Evolutionary conservation across 108 stramenopile genomes (phyloP), one percentile per base, ranked within the genome.

Genomic region (Skeletonema grethae): DNA sequence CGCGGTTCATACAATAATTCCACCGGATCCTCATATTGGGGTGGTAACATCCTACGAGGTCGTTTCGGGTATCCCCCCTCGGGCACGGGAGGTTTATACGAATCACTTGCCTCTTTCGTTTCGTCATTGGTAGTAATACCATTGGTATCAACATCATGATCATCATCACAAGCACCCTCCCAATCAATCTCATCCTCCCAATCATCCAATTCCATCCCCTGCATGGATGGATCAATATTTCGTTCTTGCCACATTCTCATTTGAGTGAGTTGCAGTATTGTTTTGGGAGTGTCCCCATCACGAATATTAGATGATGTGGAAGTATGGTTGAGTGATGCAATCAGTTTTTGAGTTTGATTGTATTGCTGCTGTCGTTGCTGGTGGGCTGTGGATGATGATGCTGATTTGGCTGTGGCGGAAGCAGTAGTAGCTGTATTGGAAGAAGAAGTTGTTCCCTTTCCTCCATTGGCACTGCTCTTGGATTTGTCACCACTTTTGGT

Each of bases 131-230:
- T 58, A 48, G 60, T 41, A 59, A 0, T 28, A 28, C 25, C 25
- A 1, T 28, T 28, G 25, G 1, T 28, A 28, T 28, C 25, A 28
- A 28, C 1, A 28, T 73, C 63, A 36, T 59, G 12, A 60, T 67
- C 61, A 28, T 57, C 67, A 25, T 72, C 77, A 38, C 66, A 61
- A 39, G 69, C 85, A 32, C 89, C 91, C 43, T 86, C 85, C 94
- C 94, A 95, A 63, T 90, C 69, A 46, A 95, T 91, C 46, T 86
- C 74, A 30, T 77, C 76, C 75, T 95, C 94, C 94, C 94, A 95
- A 67, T 95, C 82, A 9, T 80, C 86, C 24, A 93, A 67, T 61
- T 89, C 84, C 15, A 95, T 68, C 41, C 88, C 81, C 75, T 90
- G 89, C 73, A 95, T 90, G 4, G 50, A 22, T 8, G 88, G 75